Percentiles rank a stretch among this genome's conserved stretches.
phyloP scores from a whole-genome alignment of 2,329 filamentous ascomycete genomes.

The Aspergillus fischeri region DNA sequence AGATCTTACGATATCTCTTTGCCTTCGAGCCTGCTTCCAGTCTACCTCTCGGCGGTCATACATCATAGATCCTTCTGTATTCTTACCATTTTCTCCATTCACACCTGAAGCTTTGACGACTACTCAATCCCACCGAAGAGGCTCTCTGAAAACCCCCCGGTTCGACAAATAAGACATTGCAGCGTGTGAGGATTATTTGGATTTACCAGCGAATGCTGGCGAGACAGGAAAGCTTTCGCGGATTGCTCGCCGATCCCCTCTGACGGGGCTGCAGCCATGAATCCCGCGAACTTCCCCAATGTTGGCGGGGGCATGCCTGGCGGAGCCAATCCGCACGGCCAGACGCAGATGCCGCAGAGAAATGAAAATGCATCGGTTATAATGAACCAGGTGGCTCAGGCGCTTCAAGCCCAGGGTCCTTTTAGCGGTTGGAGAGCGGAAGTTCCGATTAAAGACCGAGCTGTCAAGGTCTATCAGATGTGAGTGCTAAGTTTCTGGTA shows the following conservation, averaged over 20 bases:
- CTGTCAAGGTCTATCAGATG: constrained; percentile 43
- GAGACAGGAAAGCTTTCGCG: constrained; percentile 23
- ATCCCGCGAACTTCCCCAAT: constrained; percentile 39
- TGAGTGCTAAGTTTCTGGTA: constrained; percentile 22
- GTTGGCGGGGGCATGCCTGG: constrained; percentile 33
- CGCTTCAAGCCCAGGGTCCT: constrained; percentile 39
- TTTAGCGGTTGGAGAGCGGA: constrained; percentile 44
- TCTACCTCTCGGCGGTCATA: not conserved
- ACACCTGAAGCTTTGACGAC: not conserved
- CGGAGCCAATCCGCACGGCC: constrained; percentile 28
- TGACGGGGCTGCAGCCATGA: constrained; percentile 40
- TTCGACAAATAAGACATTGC: constrained; percentile 1
- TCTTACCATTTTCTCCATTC: not conserved
- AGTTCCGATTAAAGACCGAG: constrained; percentile 37
- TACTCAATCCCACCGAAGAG: not conserved
- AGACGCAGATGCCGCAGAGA: constrained; percentile 29
- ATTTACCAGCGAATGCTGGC: constrained; percentile 35
- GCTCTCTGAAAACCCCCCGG: not conserved
- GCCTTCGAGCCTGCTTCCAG: not conserved
- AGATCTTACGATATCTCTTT: not conserved
- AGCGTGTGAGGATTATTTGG: constrained; percentile 6
- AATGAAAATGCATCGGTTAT: constrained; percentile 36
- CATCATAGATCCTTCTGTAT: not conserved
- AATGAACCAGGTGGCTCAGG: constrained; percentile 36
- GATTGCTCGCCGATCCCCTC: constrained; percentile 35